These are phyloP conservation scores for Schwanniomyces etchellsii DNA, from an alignment of 1,139 yeast species.

Conservation along the genomic window DNA sequence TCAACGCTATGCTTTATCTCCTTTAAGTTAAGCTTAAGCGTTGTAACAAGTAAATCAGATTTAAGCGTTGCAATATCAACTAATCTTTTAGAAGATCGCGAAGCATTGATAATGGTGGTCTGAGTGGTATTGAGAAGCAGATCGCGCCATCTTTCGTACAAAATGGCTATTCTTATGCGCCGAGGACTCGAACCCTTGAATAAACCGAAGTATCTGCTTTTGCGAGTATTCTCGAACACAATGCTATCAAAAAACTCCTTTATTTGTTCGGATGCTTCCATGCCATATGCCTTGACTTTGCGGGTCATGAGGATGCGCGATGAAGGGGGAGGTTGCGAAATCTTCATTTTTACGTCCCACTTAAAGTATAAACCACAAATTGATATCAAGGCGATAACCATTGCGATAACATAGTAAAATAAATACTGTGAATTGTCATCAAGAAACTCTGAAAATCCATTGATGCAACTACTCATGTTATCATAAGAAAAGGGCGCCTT, in stretches of 20 bases:
- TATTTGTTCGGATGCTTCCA: not conserved
- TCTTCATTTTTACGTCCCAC: not conserved
- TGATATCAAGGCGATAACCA: conserved; percentile 5
- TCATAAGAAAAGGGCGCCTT: not conserved
- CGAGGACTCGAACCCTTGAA: no score
- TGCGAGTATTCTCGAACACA: no score
- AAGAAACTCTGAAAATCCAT: conserved; percentile 10
- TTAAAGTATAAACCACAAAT: not conserved
- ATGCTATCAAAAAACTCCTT: not conserved
- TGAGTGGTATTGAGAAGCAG: no score
- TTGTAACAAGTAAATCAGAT: no score
- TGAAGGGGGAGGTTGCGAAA: not conserved
- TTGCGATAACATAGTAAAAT: conserved; percentile 12
- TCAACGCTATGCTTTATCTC: no score
- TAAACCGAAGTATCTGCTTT: no score
- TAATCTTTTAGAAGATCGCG: no score
- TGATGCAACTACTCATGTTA: conserved; percentile 2
- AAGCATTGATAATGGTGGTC: no score
- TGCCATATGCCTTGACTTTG: not conserved
- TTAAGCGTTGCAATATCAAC: no score
- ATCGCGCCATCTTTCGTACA: no score
- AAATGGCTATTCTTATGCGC: no score
- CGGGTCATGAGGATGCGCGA: not conserved
- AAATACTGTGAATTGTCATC: conserved; percentile 15
- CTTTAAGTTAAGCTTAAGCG: no score